These are phyloP conservation scores for Chrysanthemum makinoi DNA, from an alignment of 129 eudicot species.

Conservation along the genomic window DNA sequence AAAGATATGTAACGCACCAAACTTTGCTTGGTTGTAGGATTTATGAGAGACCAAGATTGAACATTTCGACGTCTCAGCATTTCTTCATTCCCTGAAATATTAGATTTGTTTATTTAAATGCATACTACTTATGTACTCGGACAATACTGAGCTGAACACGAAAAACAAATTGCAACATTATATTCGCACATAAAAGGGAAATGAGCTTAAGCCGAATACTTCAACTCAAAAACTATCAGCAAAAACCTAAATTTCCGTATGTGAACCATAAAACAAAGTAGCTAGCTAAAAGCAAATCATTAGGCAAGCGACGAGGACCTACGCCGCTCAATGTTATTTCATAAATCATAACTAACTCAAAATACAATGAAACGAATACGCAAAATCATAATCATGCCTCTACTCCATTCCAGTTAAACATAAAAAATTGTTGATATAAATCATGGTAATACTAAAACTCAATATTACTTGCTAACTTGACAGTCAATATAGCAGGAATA, in stretches of 20 bases:
- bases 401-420: constrained; percentile 23
- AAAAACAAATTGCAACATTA: constrained; percentile 6
- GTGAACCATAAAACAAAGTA: background rate
- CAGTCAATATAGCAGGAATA: background rate
- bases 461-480: constrained; percentile 14
- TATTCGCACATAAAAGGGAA: background rate
- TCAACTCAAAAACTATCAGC: background rate
- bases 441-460: constrained; percentile 26
- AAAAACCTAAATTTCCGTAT: constrained; percentile 1
- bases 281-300: background rate
- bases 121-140: constrained; percentile 6
- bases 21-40: constrained; percentile 31
- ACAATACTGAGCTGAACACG: background rate
- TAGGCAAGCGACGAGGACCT: background rate
- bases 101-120: constrained; percentile 12
- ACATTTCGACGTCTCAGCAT: constrained; percentile 27
- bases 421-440: constrained; percentile 29
- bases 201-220: background rate
- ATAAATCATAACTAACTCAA: constrained; percentile 10
- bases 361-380: background rate
- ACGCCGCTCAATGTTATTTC: constrained; percentile 33
- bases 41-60: constrained; percentile 32
- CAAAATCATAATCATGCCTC: constrained; percentile 36
- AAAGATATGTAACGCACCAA: constrained; percentile 33
- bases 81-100: constrained; percentile 42